Base-by-base conservation (phyloP, 306 rosid species). In the Quillaja saponaria region DNA sequence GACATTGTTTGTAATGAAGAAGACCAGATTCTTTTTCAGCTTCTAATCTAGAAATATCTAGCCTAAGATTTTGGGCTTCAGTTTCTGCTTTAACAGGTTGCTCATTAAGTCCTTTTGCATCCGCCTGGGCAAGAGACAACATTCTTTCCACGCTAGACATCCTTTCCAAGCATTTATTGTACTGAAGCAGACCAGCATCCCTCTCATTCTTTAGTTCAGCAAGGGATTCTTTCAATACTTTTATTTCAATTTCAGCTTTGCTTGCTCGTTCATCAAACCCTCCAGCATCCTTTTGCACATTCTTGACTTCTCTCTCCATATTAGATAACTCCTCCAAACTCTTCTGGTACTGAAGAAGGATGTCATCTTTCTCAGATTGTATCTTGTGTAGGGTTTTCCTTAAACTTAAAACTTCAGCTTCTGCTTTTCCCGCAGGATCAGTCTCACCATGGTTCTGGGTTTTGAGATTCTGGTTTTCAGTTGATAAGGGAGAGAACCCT, bases 221-320 rank as follows among this genome's bases (percentile, higher is more conserved):
- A 55, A 89, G 84, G 39, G 90, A 81, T 82, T 87, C 97, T 84
- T 78, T 86, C 80, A 87, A 55, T 75, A 85, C 73, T 49, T 76
- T 77, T 10, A 82, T 76, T 81, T 94, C 99, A 48, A 87, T 90
- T 66, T 94, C 99, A 34, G 95, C 87, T 78, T 90, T 83, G 84
- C 90, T 83, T 8, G 88, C 97, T 67, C 78, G 86, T 55, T 89
- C 97, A 58, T 83, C 82, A 33, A 94, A 97, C 63, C 88, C 81
- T 15, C 84, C 84, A 31, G 90, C 82, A 68, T 68, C 82, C 31
- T 64, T 54, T 69, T 78, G 84, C 6, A 85, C 82, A 73, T 72
- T 63, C 57, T 35, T 61, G 69, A 87, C 85, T 67, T 85, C 90
- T 37, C 76, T 78, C 76, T 82, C 96, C 81, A 82, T 66, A 40